Conservation (phyloP, 352 stramenopile genomes). For the Phytopythium sindhum region DNA sequence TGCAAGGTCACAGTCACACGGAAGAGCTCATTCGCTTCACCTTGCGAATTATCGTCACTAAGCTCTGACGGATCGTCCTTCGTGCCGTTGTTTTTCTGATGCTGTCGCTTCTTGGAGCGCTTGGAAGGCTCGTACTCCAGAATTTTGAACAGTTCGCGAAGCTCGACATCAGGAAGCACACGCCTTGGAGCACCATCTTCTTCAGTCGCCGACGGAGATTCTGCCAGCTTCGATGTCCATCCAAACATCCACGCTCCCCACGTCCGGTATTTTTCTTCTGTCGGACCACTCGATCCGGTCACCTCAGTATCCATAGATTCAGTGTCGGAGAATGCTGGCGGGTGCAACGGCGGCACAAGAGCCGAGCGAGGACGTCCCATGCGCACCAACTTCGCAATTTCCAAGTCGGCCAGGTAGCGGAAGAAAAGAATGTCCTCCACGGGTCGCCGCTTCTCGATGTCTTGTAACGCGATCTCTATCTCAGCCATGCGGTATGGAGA, state of each 20-base stretch:
- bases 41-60: conserved; percentile 29
- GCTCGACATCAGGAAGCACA: conserved; percentile 74
- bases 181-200: conserved; percentile 27
- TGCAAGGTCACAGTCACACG: conserved; percentile 68
- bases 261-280: conserved; percentile 68
- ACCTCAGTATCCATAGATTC: conserved; percentile 80
- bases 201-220: conserved; percentile 26
- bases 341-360: conserved; percentile 37
- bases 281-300: conserved; percentile 66
- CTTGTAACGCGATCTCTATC: conserved; percentile 44
- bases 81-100: conserved; percentile 29
- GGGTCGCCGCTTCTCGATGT: conserved; percentile 67
- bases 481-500: conserved; percentile 9
- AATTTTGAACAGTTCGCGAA: conserved; percentile 86
- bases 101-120: conserved; percentile 46
- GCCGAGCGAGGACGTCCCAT: conserved; percentile 14
- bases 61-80: conserved; percentile 19
- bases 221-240: conserved; percentile 70
- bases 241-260: conserved; percentile 87
- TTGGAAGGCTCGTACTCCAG: conserved; percentile 79
- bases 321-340: conserved; percentile 55
- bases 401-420: conserved; percentile 69
- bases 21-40: conserved; percentile 51
- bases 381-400: conserved; percentile 33
- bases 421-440: conserved; percentile 87